phyloP scores from a whole-genome alignment of 148 eudicot species.

The Chenopodium suecicum region DNA sequence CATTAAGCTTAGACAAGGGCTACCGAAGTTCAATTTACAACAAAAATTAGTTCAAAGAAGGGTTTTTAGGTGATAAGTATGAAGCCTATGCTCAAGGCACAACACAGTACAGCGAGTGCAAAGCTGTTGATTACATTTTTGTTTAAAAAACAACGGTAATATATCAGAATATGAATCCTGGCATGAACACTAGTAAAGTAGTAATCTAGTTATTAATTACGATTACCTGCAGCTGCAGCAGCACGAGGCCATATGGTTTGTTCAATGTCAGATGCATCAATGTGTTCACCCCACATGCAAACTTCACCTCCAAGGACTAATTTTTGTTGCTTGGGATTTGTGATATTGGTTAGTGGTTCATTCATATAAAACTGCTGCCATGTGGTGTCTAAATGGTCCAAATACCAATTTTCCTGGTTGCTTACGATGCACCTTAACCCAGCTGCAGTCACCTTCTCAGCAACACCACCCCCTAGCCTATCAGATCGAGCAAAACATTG shows the following conservation, averaged over 20 bases:
- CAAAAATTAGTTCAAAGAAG: not conserved
- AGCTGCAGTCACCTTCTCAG: slow-evolving; percentile 55
- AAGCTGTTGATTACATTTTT: not conserved
- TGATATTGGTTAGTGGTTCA: slow-evolving; percentile 68
- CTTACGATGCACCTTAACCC: slow-evolving; percentile 95
- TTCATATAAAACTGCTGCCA: slow-evolving; percentile 69
- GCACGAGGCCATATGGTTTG: slow-evolving; percentile 99
- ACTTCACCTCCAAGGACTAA: slow-evolving; percentile 89
- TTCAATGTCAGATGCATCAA: slow-evolving; percentile 78
- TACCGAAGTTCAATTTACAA: not conserved
- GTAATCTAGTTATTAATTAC: not conserved
- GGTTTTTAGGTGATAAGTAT: not conserved
- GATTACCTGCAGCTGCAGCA: slow-evolving; percentile 95
- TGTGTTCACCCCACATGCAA: slow-evolving; percentile 90
- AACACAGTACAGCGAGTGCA: not conserved
- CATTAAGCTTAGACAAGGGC: not conserved
- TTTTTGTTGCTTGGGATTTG: slow-evolving; percentile 51
- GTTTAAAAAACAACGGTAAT: too few species aligned
- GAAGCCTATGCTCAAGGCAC: not conserved
- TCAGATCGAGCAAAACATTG: not conserved
- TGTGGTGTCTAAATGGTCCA: slow-evolving; percentile 64
- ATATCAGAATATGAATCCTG: not conserved
- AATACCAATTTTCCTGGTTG: slow-evolving; percentile 87
- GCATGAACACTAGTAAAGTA: not conserved
- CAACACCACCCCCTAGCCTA: slow-evolving; percentile 86